Percentiles rank a stretch among this genome's conserved stretches.
phyloP scores from a whole-genome alignment of 352 stramenopile species.

The Globisporangium carolinianum region DNA sequence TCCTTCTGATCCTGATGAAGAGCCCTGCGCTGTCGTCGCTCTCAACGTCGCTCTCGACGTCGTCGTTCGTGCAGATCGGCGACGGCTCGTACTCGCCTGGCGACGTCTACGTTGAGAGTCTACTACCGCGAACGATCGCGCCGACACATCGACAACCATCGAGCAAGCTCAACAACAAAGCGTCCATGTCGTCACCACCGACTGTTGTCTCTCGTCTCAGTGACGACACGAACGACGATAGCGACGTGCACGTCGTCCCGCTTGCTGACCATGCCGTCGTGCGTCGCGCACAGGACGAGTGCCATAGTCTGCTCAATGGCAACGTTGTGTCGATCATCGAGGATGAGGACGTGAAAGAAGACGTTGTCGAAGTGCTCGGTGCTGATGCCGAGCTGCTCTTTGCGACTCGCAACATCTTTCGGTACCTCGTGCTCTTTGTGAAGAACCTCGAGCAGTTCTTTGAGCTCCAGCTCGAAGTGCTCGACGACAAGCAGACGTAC shows the following conservation, averaged over 20 bases:
- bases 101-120: slow-evolving; percentile 45
- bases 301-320: slow-evolving; percentile 46
- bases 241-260: slow-evolving; percentile 26
- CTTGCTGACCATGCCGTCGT: slow-evolving; percentile 47
- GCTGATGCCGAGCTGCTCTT: slow-evolving; percentile 66
- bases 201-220: background rate
- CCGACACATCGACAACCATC: background rate
- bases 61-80: slow-evolving; percentile 46
- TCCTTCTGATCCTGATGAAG: slow-evolving; percentile 5
- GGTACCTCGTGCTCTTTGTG: slow-evolving; percentile 78
- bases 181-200: background rate
- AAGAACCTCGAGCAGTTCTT: slow-evolving; percentile 76
- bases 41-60: slow-evolving; percentile 16
- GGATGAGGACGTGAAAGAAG: slow-evolving; percentile 69
- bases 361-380: slow-evolving; percentile 71
- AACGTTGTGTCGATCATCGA: slow-evolving; percentile 64
- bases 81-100: slow-evolving; percentile 44
- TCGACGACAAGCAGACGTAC: slow-evolving; percentile 67
- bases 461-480: slow-evolving; percentile 56
- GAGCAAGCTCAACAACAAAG: slow-evolving; percentile 1
- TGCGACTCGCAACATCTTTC: slow-evolving; percentile 57
- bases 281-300: slow-evolving; percentile 52
- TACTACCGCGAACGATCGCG: slow-evolving; percentile 32
- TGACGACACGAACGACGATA: background rate
- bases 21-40: slow-evolving; percentile 15